Evolutionary conservation across 148 eudicot genomes (phyloP), one percentile per base, ranked within the genome.

Genomic region (Nyssa sinensis): DNA sequence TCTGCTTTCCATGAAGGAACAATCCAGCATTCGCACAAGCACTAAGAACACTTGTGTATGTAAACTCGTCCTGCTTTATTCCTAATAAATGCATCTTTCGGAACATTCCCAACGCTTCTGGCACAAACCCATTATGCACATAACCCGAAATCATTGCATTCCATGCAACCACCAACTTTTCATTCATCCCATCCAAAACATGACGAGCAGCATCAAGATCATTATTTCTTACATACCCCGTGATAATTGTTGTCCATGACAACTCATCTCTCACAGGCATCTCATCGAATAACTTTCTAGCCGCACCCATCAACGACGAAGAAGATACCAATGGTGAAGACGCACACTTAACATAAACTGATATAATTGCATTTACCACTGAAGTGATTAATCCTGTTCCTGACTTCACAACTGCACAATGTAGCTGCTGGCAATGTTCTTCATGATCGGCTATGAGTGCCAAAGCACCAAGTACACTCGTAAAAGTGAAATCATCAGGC

Each of bases 341-440:
- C 2, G 81, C 79, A 35, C 84, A 81, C 78, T 74, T 81, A 62
- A 81, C 84, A 63, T 81, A 81, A 34, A 70, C 72, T 0, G 81
- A 81, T n/a, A 78, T 59, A 30, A 81, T 76, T 17, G 84, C 81
- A 65, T 81, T 81, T 23, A 67, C 29, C 35, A 81, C 84, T 0
- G 81, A 81, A 21, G 78, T 77, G 16, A 64, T 35, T 7, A 27
- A 23, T 17, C 64, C 73, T 4, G 73, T 69, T 14, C 84, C 84
- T 0, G 84, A 77, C 47, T 78, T 81, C 2, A 66, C 9, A 61
- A 81, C 81, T 13, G 35, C 68, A 71, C 73, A 77, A 62, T 81
- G 84, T 5, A 81, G 59, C 76, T 74, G 81, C 69, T 70, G 75
- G 29, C 84, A 81, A 39, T 81, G 84, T 34, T 27, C 21, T 62